Evolutionary conservation across 257 asterid species (phyloP).

Genomic region (Ajuga chamaepitys): DNA sequence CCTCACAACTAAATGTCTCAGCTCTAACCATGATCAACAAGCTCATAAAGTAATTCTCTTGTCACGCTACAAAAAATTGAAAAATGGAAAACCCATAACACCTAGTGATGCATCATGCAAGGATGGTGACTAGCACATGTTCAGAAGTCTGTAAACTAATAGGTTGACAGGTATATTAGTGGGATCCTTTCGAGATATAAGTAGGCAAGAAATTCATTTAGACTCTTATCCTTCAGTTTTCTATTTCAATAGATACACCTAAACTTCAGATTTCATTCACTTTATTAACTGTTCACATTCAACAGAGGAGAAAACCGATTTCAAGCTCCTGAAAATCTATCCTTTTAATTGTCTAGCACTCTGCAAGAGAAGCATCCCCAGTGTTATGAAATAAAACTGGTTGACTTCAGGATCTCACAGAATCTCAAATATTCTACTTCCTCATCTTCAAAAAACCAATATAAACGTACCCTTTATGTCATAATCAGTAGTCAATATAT

Average conservation of each 20-base stretch:
- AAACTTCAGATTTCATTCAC: background rate
- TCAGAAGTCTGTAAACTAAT: background rate
- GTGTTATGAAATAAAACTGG: background rate
- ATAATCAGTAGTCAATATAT: background rate
- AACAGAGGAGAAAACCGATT: background rate
- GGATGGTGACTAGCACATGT: background rate
- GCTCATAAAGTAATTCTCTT: background rate
- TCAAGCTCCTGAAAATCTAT: background rate
- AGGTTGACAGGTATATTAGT: background rate
- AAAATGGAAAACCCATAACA: background rate
- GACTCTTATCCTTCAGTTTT: background rate
- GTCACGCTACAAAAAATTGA: background rate
- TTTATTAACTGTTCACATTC: background rate
- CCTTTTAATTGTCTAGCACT: background rate
- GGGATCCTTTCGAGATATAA: background rate
- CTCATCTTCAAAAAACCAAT: background rate
- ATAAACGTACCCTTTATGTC: background rate
- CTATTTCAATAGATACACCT: background rate
- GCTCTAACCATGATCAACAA: slow-evolving; percentile 9
- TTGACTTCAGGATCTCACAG: background rate
- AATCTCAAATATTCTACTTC: slow-evolving; percentile 4
- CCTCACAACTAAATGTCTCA: slow-evolving; percentile 1
- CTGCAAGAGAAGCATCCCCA: background rate
- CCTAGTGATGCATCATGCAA: background rate
- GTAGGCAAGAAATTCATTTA: background rate